Base-by-base conservation (phyloP, 768 basidiomycete species). In the Imleria badia region DNA sequence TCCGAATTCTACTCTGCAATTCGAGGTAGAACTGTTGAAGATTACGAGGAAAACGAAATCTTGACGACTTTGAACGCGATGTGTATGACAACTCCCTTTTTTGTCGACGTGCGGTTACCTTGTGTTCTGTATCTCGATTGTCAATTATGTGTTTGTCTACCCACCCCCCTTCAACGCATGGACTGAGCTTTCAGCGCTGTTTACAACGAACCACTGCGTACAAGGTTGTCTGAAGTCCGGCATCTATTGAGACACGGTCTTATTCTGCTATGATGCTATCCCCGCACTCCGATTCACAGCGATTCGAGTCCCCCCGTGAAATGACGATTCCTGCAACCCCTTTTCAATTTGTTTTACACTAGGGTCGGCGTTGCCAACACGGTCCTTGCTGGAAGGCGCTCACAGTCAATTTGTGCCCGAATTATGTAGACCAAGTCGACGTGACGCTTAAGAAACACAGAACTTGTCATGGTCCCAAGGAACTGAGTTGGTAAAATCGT, bases 21-120 rank as follows among this genome's bases (percentile, higher is more conserved):
- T 94, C 65, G 90, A 92, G 72, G 89, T 95, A 48, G 89, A 94
- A 73, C 78, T 95, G 45, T 57, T 93, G 54, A 76, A 80, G 69
- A 91, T 94, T 75, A 84, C n/a, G n/a, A n/a, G n/a, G n/a, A n/a
- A n/a, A n/a, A n/a, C n/a, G n/a, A n/a, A n/a, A n/a, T n/a, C 75
- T 63, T 75, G 66, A 72, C 49, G 47, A 60, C 38, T 20, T 55
- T 51, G 44, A 48, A 58, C 47, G 20, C 57, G 43, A 62, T 48
- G 35, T 64, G 54, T 67, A 71, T 46, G 61, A 58, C 56, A 23
- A 43, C 47, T 51, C 51, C 53, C 48, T 47, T 56, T 52, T 60
- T 44, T 43, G 35, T 49, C 50, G 43, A 42, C 58, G 43, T 63
- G 48, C 56, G 59, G 41, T 52, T 67, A 53, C 49, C 45, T 47